Evolutionary conservation across 495 filamentous ascomycete species (phyloP).

Genomic region (Neurospora sublineolata): DNA sequence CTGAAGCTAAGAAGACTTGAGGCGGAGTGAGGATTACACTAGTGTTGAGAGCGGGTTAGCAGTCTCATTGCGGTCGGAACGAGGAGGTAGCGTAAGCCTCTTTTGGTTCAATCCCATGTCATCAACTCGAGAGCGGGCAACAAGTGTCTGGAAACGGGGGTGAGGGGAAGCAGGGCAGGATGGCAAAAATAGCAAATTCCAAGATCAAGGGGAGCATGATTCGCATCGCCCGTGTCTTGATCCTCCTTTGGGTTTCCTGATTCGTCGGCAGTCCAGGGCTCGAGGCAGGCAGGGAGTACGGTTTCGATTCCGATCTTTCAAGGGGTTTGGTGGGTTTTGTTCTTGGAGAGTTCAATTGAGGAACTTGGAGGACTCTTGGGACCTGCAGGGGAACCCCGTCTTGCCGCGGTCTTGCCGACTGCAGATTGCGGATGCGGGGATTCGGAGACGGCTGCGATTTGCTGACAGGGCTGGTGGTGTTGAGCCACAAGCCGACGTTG

Average conservation of each 20-base stretch:
- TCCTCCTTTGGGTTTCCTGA: neutral
- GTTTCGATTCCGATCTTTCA: neutral
- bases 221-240: neutral
- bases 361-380: neutral
- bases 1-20: neutral
- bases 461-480: neutral
- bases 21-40: neutral
- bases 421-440: neutral
- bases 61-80: neutral
- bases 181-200: neutral
- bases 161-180: neutral
- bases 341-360: neutral
- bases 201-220: neutral
- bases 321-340: neutral
- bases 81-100: neutral
- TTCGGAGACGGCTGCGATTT: neutral
- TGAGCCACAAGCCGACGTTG: neutral
- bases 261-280: neutral
- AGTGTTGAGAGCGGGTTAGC: neutral
- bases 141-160: neutral
- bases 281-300: neutral
- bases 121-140: neutral
- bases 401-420: neutral
- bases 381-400: neutral
- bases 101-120: neutral